Evolutionary conservation across 495 filamentous ascomycete genomes (phyloP), one percentile per base, ranked within the genome.

Genomic region (Cladorrhinum samala): DNA sequence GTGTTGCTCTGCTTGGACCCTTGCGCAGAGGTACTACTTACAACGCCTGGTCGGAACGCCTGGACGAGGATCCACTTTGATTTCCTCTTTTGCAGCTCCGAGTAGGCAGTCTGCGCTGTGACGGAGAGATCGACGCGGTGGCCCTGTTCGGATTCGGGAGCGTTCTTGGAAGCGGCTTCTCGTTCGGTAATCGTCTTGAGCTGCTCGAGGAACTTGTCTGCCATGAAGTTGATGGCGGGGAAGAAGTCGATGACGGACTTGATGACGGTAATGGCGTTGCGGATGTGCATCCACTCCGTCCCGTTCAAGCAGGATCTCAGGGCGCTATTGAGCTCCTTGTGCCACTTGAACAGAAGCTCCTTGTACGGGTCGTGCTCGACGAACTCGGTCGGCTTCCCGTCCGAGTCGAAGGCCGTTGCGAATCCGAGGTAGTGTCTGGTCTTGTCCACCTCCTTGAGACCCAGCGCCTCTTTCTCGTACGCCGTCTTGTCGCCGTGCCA

Each of bases 231-330:
- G 41, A 97, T 83, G 13, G 82, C 82, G 20, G 94, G 94, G 78
- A 94, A 97, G 60, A 83, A 75, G 24, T 86, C 80, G 27, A 85
- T 77, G 37, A 94, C 76, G 6, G 81, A 78, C 64, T 93, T 95
- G 49, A 96, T 75, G n/a, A 97, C 72, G 51, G 84, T 91, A 58
- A 96, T 94, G 27, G 91, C 88, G 64, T 99, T 99, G 11, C 89
- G 82, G 63, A 97, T 95, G 66, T 96, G 91, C 90, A 96, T 97
- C 78, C 93, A 99, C 65, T 99, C 91, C 55, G 78, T 83, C 11
- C 83, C 81, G 14, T 79, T 77, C 21, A 97, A 76, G 67, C 91
- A 96, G 17, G 73, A 77, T 59, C 88, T 88, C 40, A 99, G 68
- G 2, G 91, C 88, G 16, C 68, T 75, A 59, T 83, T 82, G 25